Evolutionary conservation across 306 rosid genomes (phyloP).

Genomic region (Vicia villosa): DNA sequence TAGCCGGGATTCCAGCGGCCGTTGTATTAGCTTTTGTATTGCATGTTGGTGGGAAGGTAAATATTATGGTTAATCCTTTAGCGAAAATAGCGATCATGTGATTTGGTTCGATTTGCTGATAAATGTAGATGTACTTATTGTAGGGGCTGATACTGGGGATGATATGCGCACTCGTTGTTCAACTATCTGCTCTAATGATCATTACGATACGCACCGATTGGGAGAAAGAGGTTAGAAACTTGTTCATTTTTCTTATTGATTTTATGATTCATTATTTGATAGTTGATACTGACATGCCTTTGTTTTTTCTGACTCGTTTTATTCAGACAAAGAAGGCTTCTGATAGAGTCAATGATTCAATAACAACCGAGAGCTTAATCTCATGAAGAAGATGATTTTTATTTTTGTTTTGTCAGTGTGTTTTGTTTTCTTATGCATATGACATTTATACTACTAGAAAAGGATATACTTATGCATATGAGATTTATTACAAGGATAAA

Average conservation of each 20-base stretch:
- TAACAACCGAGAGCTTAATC: constrained; percentile 34
- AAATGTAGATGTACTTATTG: neutral
- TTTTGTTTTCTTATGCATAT: too few relatives aligned
- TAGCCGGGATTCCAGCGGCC: constrained; percentile 70
- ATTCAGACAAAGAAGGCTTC: constrained; percentile 49
- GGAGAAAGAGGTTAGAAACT: neutral
- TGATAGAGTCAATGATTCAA: constrained; percentile 53
- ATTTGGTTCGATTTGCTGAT: neutral
- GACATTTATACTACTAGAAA: too few relatives aligned
- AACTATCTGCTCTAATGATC: neutral
- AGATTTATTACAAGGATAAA: too few relatives aligned
- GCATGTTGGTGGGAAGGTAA: constrained; percentile 72
- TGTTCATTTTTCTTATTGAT: neutral
- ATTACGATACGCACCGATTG: constrained; percentile 9
- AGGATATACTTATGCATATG: too few relatives aligned
- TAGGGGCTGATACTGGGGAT: neutral
- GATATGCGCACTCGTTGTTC: neutral
- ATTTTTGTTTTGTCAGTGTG: neutral
- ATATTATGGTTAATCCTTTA: neutral
- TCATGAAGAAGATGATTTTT: constrained; percentile 32
- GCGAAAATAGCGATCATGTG: neutral
- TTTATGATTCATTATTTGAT: neutral
- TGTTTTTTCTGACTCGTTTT: neutral
- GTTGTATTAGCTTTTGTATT: constrained; percentile 58
- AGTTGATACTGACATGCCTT: neutral